Percentiles rank a stretch among this genome's conserved stretches.
Evolutionary conservation across 768 basidiomycete species (phyloP).

Genomic region (Termitomyces sp.): DNA sequence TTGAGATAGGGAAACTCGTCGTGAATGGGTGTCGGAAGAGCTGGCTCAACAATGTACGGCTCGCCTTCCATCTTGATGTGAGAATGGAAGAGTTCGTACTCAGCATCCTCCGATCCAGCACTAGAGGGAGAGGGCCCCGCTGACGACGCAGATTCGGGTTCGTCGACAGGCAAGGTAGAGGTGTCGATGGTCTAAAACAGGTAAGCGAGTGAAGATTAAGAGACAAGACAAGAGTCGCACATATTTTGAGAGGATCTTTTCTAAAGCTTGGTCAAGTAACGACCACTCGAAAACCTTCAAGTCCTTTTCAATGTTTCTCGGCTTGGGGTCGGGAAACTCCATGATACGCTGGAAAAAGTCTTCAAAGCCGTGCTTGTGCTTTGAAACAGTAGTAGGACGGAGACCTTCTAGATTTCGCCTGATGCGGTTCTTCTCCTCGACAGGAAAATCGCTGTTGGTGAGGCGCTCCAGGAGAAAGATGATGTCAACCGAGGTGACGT

Average conservation of each 20-base stretch:
- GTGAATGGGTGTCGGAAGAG: conserved; percentile 18
- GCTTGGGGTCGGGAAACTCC: conserved; percentile 92
- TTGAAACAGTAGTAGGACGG: conserved; percentile 85
- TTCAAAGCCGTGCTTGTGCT: conserved; percentile 74
- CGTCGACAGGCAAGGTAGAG: conserved; percentile 28
- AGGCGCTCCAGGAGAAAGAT: conserved; percentile 85
- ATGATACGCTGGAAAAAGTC: conserved; percentile 95
- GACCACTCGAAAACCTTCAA: conserved; percentile 85
- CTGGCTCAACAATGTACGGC: conserved; percentile 9
- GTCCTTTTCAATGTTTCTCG: conserved; percentile 96
- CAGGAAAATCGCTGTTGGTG: conserved; percentile 75
- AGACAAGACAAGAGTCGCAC: conserved; percentile 37
- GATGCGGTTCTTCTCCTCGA: conserved; percentile 97
- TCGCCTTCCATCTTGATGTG: conserved; percentile 14
- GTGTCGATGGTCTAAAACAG: conserved; percentile 42
- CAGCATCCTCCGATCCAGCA: conserved; percentile 18
- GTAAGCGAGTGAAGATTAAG: neutral
- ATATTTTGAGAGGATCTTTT: conserved; percentile 83
- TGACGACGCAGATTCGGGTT: conserved; percentile 24
- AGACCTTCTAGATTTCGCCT: conserved; percentile 93
- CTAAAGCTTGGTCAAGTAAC: conserved; percentile 63
- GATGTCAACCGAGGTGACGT: conserved; percentile 93
- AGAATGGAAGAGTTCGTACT: conserved; percentile 8
- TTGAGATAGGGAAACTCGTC: conserved; percentile 24
- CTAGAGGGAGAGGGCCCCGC: conserved; percentile 25